phyloP scores from a whole-genome alignment of 441 rosid genomes.

The Pelargonium australe region DNA sequence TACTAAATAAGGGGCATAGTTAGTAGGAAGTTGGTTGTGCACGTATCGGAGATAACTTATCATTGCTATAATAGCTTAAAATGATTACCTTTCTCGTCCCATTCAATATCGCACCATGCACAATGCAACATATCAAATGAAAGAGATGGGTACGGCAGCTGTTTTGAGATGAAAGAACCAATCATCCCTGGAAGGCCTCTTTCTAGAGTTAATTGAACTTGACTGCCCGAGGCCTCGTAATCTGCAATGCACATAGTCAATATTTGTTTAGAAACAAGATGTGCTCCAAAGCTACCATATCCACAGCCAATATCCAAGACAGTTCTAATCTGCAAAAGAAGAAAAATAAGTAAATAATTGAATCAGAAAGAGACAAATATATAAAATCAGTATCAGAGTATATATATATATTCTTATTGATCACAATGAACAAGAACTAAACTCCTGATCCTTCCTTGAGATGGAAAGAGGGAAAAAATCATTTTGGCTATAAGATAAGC shows the following conservation, averaged over 20 bases:
- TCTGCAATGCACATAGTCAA: slow-evolving; percentile 97
- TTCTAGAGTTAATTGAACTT: slow-evolving; percentile 95
- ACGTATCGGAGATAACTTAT: no score
- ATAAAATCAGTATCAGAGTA: no score
- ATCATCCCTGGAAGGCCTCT: slow-evolving; percentile 99
- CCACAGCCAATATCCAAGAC: slow-evolving; percentile 96
- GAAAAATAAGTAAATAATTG: no score
- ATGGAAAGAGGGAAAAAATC: no score
- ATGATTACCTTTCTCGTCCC: slow-evolving; percentile 87
- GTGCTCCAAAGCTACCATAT: slow-evolving; percentile 99
- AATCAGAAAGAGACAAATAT: no score
- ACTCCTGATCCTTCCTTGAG: no score
- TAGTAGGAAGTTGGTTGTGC: no score
- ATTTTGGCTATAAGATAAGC: no score
- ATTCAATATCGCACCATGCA: slow-evolving; percentile 79
- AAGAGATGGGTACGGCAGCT: slow-evolving; percentile 92
- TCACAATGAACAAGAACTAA: no score
- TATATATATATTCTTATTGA: no score
- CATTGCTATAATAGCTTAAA: neutral
- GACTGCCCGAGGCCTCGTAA: slow-evolving; percentile 95
- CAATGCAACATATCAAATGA: slow-evolving; percentile 98
- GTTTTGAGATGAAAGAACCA: slow-evolving; percentile 67
- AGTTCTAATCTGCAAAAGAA: slow-evolving; percentile 66
- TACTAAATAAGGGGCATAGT: no score
- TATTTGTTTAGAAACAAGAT: slow-evolving; percentile 68